Conservation (phyloP, 2,329 filamentous ascomycete species). For the Diaporthe ilicicola region DNA sequence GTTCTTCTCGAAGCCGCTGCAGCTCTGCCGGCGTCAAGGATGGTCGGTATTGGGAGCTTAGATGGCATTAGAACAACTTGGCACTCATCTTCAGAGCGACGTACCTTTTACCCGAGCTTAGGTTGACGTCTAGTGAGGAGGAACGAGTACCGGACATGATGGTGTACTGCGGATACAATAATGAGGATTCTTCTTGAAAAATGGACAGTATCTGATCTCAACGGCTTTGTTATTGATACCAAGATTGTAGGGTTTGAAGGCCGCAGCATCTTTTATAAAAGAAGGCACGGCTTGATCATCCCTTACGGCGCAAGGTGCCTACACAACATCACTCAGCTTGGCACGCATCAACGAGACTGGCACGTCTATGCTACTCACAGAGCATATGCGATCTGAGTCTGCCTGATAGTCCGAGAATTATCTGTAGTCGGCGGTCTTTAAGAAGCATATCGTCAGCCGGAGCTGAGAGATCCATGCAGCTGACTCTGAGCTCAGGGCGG, state of each 20-base stretch:
- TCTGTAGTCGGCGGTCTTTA: not conserved
- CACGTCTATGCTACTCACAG: not conserved
- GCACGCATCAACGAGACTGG: not conserved
- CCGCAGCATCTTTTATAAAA: not conserved
- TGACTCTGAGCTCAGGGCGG: not conserved
- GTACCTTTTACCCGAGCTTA: not conserved
- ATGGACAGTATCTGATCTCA: not conserved
- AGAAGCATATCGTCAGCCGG: not conserved
- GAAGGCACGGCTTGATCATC: not conserved
- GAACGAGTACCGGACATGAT: constrained; percentile 15
- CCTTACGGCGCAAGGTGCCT: not conserved
- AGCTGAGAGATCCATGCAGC: not conserved
- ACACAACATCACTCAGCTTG: not conserved
- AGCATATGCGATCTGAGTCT: not conserved
- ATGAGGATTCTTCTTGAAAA: not conserved
- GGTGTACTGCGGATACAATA: not conserved
- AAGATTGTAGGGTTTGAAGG: not conserved
- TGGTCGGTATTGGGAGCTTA: not conserved
- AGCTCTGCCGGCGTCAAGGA: not conserved
- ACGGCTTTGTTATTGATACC: too few species aligned
- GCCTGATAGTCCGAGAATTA: not conserved
- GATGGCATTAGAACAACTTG: not conserved
- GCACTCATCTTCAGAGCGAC: not conserved
- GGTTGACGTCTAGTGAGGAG: constrained; percentile 22
- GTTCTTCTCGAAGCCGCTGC: constrained; percentile 11